Percentiles rank a stretch among this genome's conserved stretches.
Conservation (phyloP, 2,329 filamentous ascomycete genomes). For the Intubia oerlemansii region DNA sequence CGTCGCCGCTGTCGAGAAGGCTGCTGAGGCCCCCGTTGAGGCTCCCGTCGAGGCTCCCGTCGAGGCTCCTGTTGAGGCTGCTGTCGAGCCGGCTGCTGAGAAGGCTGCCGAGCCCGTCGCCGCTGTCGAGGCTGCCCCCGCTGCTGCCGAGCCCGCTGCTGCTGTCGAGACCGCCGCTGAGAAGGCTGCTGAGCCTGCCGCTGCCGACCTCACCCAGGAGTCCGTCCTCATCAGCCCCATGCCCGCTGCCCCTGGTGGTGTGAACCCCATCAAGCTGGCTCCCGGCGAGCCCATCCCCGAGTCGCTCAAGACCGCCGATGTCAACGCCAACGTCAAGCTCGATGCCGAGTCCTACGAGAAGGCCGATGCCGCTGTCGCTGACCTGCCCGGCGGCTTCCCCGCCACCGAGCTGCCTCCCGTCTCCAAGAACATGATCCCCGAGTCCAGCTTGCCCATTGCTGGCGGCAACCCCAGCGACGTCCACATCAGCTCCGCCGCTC, state of each 20-base stretch:
- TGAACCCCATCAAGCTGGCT: slow-evolving; percentile 62
- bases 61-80: not conserved
- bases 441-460: slow-evolving; percentile 55
- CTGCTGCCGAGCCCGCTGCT: slow-evolving; percentile 3
- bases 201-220: slow-evolving; percentile 25
- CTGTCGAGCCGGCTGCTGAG: not conserved
- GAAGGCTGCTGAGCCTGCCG: slow-evolving; percentile 21
- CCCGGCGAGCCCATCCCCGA: slow-evolving; percentile 69
- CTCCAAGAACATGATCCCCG: slow-evolving; percentile 49
- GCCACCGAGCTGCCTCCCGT: slow-evolving; percentile 30
- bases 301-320: slow-evolving; percentile 42
- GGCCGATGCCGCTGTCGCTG: slow-evolving; percentile 41
- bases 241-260: slow-evolving; percentile 37
- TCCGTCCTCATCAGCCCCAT: slow-evolving; percentile 36
- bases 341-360: slow-evolving; percentile 79
- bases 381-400: slow-evolving; percentile 16
- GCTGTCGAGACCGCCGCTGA: slow-evolving; percentile 3
- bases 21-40: not conserved
- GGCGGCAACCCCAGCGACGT: slow-evolving; percentile 18
- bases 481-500: slow-evolving; percentile 28
- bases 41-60: not conserved
- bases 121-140: slow-evolving; percentile 1
- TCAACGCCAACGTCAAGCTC: slow-evolving; percentile 49
- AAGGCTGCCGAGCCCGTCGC: not conserved
- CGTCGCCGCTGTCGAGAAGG: too few species aligned